Evolutionary conservation across 306 rosid species (phyloP), one percentile per base, ranked within the genome.

Genomic region (Corylus americana): DNA sequence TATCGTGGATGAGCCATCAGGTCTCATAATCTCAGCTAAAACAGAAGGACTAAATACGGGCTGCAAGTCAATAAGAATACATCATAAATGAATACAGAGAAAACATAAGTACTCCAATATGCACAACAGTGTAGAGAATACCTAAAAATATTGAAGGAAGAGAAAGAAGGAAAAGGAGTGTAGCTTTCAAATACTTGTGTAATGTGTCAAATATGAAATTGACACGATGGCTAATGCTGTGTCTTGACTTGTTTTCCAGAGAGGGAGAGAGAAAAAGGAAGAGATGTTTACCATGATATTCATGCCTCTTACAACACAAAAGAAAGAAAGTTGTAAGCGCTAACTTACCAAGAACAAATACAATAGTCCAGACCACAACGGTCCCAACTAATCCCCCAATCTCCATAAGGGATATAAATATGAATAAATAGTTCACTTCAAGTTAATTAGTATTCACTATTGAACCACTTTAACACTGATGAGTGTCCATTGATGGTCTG

Each of bases 11-110:
- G 90, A 90, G 68, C 98, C 95, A 80, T 90, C 97, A 0, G 98
- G 98, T 76, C 93, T 87, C 92, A 89, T 93, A 89, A 90, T 91
- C 88, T 93, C 98, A 37, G 93, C 83, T 81, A 93, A 85, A 70
- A 91, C 86, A 59, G 98, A 91, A 62, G 97, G 91, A 82, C 97
- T 90, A 55, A 86, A 85, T 44, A 93, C 89, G 67, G 98, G 97
- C 98, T 93, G 87, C 89, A 78, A 71, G 71, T 58, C 8, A 64
- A 59, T 81, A 80, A 77, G 12, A 54, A 75, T 18, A 76, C 53
- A n/a, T 51, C 49, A 71, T 10, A 49, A 69, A 50, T 57, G 58
- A 67, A 9, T 4, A 53, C 61, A 37, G 54, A 48, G 35, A 37
- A 48, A 16, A 61, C 37, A n/a, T 10, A 62, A 22, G 17, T 11